Base-by-base conservation (phyloP, 2,329 filamentous ascomycete genomes). In the Myriangium duriaei region DNA sequence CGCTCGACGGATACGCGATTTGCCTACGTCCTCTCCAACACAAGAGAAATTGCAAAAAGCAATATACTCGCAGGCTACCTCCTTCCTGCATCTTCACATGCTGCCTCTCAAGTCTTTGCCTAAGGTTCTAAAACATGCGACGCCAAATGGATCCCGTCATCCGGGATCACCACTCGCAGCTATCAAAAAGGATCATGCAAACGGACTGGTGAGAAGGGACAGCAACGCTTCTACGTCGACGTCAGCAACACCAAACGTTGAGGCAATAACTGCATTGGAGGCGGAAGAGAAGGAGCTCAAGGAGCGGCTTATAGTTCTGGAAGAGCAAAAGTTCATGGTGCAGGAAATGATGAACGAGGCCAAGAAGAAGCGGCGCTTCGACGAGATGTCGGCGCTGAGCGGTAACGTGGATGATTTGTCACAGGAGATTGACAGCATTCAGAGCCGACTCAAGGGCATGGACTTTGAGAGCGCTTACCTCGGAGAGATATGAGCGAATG, bases 311-410 rank as follows among this genome's bases (percentile, higher is more conserved):
- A 81, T 91, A 18, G 79, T 95, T 5, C 68, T 95, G 1, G 85
- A 94, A 56, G 87, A 95, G 60, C 87, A 95, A 57, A 80, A 78
- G 46, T 93, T 92, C 59, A 76, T 94, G 60, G 85, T 95, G 0
- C 75, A 78, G 26, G 77, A 83, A 49, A 93, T 93, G 85, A 74
- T 93, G 31, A 74, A 73, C 5, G 74, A 79, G 43, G 84, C 86
- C 0, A 79, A 79, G 33, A 79, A 77, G 30, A 74, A 81, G 9
- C 68, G 83, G 17, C 76, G 83, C 42, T 92, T 93, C 48, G 87
- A 94, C 51, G 87, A 95, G 58, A 82, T 92, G 2, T 74, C 76
- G 40, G 83, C 82, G 9, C 62, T 95, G 40, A 77, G 77, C 3
- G 70, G 78, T 41, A 94, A 94, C 49, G 62, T 85, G 17, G 83